Percentiles rank a stretch among this genome's conserved stretches.
phyloP scores from a whole-genome alignment of 345 rosid species.

The Geranium rotundifolium region DNA sequence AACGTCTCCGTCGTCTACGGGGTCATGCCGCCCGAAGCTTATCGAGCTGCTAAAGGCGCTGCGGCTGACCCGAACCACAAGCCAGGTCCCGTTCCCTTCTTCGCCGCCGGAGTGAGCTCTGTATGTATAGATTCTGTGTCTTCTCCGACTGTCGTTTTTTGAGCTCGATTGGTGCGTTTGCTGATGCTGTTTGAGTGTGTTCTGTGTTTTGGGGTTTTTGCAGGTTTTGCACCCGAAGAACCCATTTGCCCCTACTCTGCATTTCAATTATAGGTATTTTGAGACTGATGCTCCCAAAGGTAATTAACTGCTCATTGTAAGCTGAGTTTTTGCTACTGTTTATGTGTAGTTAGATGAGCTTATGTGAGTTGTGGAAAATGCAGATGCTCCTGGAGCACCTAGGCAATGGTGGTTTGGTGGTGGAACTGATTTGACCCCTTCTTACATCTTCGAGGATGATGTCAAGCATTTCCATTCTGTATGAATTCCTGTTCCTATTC shows the following conservation, averaged over 20 bases:
- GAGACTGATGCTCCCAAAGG: slow-evolving; percentile 88
- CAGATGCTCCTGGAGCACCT: slow-evolving; percentile 93
- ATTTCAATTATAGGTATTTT: slow-evolving; percentile 69
- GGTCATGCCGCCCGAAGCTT: slow-evolving; percentile 99
- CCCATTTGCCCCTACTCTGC: slow-evolving; percentile 90
- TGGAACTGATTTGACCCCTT: slow-evolving; percentile 98
- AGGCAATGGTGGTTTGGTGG: slow-evolving; percentile 99
- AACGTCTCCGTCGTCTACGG: slow-evolving; percentile 96
- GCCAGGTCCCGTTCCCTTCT: slow-evolving; percentile 76
- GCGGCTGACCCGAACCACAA: slow-evolving; percentile 40
- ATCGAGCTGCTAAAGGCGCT: slow-evolving; percentile 76
- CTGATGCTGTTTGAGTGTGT: not conserved
- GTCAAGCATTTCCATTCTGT: slow-evolving; percentile 93
- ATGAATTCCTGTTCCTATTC: not conserved
- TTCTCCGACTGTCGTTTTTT: not conserved
- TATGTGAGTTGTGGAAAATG: not conserved
- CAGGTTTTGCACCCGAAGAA: slow-evolving; percentile 83
- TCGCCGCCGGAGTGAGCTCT: slow-evolving; percentile 96
- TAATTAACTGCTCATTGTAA: slow-evolving; percentile 8
- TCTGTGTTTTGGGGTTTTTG: not conserved
- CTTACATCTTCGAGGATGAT: slow-evolving; percentile 94
- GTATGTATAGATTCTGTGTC: slow-evolving; percentile 20
- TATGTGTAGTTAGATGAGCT: not conserved
- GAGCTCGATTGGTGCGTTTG: not conserved
- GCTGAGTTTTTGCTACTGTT: not conserved